Evolutionary conservation across 306 rosid species (phyloP).

Genomic region (Malus sieversii): DNA sequence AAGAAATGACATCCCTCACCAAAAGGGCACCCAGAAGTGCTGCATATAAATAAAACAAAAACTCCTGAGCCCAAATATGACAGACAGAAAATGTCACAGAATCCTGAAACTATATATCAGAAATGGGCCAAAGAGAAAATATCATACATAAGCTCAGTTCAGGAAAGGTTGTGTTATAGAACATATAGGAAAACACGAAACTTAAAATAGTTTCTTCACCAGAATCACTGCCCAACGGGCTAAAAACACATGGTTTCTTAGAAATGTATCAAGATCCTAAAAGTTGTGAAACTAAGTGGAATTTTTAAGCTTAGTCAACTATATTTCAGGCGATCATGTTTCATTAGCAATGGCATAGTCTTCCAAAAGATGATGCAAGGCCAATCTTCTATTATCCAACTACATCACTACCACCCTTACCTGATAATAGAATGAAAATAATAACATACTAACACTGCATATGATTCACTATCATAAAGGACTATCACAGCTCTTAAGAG

Average conservation of each 20-base stretch:
- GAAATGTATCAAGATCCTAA: not conserved
- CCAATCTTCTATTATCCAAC: not conserved
- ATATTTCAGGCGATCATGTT: not conserved
- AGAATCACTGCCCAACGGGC: not conserved
- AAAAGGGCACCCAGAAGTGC: slow-evolving; percentile 94
- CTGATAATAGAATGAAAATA: not conserved
- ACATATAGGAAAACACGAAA: not conserved
- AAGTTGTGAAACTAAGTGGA: not conserved
- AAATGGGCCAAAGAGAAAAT: not conserved
- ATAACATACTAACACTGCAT: not conserved
- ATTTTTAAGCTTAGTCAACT: not conserved
- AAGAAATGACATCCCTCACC: slow-evolving; percentile 84
- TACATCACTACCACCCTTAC: not conserved
- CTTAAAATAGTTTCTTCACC: not conserved
- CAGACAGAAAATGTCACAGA: not conserved
- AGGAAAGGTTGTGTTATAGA: not conserved
- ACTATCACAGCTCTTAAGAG: not conserved
- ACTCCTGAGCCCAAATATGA: not conserved
- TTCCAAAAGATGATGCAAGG: not conserved
- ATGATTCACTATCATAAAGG: not conserved
- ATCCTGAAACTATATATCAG: not conserved
- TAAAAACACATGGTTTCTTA: not conserved
- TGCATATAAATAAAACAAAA: slow-evolving; percentile 29
- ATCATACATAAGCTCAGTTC: not conserved
- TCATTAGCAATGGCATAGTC: not conserved